Base-by-base conservation (phyloP, 2,329 filamentous ascomycete genomes). In the Aspergillus sp. region DNA sequence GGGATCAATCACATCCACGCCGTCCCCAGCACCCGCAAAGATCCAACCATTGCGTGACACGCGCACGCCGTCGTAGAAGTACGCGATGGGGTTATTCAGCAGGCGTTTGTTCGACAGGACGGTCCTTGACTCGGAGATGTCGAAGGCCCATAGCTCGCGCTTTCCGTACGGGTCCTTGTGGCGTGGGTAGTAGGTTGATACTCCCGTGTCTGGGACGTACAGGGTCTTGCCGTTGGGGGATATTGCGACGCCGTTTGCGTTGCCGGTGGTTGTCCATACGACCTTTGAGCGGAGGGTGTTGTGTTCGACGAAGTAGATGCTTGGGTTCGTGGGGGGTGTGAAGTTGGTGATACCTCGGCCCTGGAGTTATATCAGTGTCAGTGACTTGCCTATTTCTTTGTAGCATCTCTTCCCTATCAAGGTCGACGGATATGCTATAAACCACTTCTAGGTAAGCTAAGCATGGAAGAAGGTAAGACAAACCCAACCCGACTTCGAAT, bases 131-230 rank as follows among this genome's bases (percentile, higher is more conserved):
- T 45, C 14, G 3, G 50, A 55, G 11, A 63, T n/a, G 32, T 60
- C 53, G 14, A 61, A 63, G 0, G 61, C 58, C 22, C 49, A 56
- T 0, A 63, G 47, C 32, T 46, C 47, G 2, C 61, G 56, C 22
- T 47, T 39, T 12, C 61, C 56, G 26, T 63, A 54, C 1, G 58
- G 55, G 24, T 52, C 47, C 31, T 32, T 53, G 54, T 56, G 4
- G 16, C 42, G 22, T 20, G 61, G 61, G 1, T 18, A 45, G 31
- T 56, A 63, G 10, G 47, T 24, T 0, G 61, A 61, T 10, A 61
- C 54, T 4, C 69, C 68, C 3, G 70, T 71, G 60, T 72, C 68
- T 0, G 69, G 68, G 6, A 72, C 52, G 51, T 71, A 72, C 10
- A 72, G 53, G 4, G 62, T 60, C 16, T 55, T 52, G 14, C 65